Base-by-base conservation (phyloP, 768 basidiomycete genomes). In the Myochromella boudieri region DNA sequence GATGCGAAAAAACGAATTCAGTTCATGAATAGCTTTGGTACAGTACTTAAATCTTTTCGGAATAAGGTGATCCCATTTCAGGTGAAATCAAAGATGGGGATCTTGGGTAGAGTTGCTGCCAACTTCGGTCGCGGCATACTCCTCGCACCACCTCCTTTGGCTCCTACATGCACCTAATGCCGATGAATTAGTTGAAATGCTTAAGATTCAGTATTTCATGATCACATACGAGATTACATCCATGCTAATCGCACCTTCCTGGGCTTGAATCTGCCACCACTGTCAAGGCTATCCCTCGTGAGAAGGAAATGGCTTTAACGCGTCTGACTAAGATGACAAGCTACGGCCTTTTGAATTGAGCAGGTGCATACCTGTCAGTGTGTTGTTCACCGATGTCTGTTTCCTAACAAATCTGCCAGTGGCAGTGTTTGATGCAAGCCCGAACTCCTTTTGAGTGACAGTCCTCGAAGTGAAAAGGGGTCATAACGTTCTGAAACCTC, bases 101-200 rank as follows among this genome's bases (percentile, higher is more conserved):
- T 70, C 1, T 52, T 70, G 3, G 69, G 71, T 0, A 3, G 42
- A 2, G 52, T 68, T 1, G 29, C 36, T 14, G 71, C 65, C 0
- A 73, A 70, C 46, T 62, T 68, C 45, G 71, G 68, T 0, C 52
- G 68, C 15, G 68, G 66, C 0, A 63, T 60, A 1, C 53, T 74
- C 0, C 74, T 48, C 66, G 0, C 70, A 72, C 48, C 34, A 70
- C 14, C 43, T 73, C 0, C 0, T 72, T 0, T 72, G 65, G 65
- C 49, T 71, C 3, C 22, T 47, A 6, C 42, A 62, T 36, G 53
- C 62, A 3, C 70, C 69, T n/a, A 60, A 42, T 8, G 14, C 59
- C 0, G 54, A 66, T 0, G 57, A 62, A 33, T 68, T 69, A 50
- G 21, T 33, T 1, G 50, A 44, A 1, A 41, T 59, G 1, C 46